Base-by-base conservation (phyloP, 2,329 filamentous ascomycete species). In the Penicillium sumatraense region DNA sequence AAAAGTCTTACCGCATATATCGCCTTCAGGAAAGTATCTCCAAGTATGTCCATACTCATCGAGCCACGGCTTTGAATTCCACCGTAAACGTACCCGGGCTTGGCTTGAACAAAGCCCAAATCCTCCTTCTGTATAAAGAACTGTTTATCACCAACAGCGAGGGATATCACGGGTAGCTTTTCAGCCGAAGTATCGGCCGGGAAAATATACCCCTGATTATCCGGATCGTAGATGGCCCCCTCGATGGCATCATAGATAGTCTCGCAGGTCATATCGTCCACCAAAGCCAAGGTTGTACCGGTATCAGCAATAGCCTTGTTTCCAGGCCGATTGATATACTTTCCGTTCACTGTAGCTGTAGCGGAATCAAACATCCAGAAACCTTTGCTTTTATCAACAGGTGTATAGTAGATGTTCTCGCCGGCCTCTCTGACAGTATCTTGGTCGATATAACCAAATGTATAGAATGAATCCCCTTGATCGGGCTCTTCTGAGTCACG, bases 281-380 rank as follows among this genome's bases (percentile, higher is more conserved):
- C 78, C 27, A 91, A 78, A 1, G 83, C 83, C 47, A 91, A 80
- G 0, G 87, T 88, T 26, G 88, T 90, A 52, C 87, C 88, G 0
- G 88, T 91, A 69, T 91, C 89, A 29, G 83, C 85, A 61, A 91
- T 89, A 44, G 88, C 86, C 26, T 77, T 86, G 72, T 90, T 90
- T 45, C 78, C 79, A 3, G 74, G 68, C 9, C 81, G 78, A 1
- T 72, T 46, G 24, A 86, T 71, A 1, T 74, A 76, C 56, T 82
- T 77, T 53, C 83, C 86, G 61, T 85, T 85, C 59, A 91, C 76
- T 0, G 78, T 80, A 20, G 80, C 80, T 0, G 81, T 83, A 7
- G 79, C 73, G 1, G 86, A 89, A 5, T 78, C 68, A 68, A 90
- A 84, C 70, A 82, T 76, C 89, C 88, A 91, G 76, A 89, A 89